phyloP scores from a whole-genome alignment of 2,329 filamentous ascomycete genomes.

The Claviceps capensis region DNA sequence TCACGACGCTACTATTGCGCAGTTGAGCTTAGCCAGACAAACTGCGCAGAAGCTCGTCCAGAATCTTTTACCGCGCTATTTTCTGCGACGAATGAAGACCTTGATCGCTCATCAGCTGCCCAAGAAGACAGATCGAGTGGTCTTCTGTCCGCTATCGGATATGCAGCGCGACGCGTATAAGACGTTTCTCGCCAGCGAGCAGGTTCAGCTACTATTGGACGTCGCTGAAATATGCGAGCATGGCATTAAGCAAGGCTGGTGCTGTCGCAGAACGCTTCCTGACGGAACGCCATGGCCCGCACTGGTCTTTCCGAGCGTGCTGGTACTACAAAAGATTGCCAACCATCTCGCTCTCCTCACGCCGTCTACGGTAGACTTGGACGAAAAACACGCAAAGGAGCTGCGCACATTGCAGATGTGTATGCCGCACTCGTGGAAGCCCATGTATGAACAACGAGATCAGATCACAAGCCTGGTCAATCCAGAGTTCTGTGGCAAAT shows the following conservation, averaged over 20 bases:
- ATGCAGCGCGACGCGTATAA: conserved; percentile 73
- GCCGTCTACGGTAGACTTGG: conserved; percentile 47
- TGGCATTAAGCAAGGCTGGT: conserved; percentile 59
- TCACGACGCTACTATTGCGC: conserved; percentile 73
- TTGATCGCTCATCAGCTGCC: conserved; percentile 86
- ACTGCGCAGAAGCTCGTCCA: conserved; percentile 76
- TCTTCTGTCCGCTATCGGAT: conserved; percentile 84
- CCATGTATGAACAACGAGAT: conserved; percentile 61
- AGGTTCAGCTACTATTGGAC: conserved; percentile 53
- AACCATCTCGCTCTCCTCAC: conserved; percentile 88
- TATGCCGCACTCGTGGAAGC: conserved; percentile 60
- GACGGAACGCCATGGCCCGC: conserved; percentile 56
- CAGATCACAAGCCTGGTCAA: conserved; percentile 71
- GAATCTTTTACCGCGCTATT: conserved; percentile 79
- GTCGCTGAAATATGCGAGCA: conserved; percentile 57
- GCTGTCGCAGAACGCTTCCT: conserved; percentile 50
- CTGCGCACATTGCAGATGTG: conserved; percentile 60
- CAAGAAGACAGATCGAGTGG: conserved; percentile 85
- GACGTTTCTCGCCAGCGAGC: conserved; percentile 56
- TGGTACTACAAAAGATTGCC: conserved; percentile 70
- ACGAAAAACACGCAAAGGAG: conserved; percentile 66
- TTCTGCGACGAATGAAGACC: conserved; percentile 83
- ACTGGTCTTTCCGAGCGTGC: conserved; percentile 74
- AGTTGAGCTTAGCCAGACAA: conserved; percentile 67
- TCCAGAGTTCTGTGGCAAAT: conserved; percentile 90